These are phyloP conservation scores for Ogataea populi-albae DNA, from an alignment of 805 yeast species.

Conservation along the genomic window DNA sequence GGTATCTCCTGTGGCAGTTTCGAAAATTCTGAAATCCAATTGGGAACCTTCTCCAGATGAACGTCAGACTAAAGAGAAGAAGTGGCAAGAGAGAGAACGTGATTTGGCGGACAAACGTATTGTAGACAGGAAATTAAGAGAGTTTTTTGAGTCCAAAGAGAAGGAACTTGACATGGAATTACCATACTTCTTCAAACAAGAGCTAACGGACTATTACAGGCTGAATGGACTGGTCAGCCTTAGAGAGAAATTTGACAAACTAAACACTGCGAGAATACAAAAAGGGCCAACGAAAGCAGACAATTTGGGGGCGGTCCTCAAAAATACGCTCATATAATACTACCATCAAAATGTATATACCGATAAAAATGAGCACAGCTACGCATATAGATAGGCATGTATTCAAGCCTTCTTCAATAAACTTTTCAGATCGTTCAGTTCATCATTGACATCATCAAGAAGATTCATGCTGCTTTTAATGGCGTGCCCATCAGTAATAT, in stretches of 20 bases:
- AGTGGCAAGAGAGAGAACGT: constrained; percentile 55
- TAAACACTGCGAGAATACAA: constrained; percentile 23
- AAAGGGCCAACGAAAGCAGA: constrained; percentile 3
- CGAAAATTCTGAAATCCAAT: constrained; percentile 72
- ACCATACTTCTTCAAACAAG: constrained; percentile 29
- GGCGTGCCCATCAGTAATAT: constrained; percentile 3
- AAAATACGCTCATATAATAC: background rate
- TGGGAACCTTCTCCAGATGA: constrained; percentile 71
- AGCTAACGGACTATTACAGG: constrained; percentile 22
- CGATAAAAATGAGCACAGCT: background rate
- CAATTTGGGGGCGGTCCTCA: background rate
- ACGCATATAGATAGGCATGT: background rate
- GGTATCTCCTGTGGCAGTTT: constrained; percentile 77
- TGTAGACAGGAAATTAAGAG: constrained; percentile 24
- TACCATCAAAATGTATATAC: background rate
- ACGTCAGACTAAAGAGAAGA: constrained; percentile 38
- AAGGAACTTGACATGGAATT: constrained; percentile 27
- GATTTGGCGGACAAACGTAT: constrained; percentile 24
- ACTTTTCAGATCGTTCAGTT: constrained; percentile 19
- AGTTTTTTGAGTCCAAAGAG: constrained; percentile 31
- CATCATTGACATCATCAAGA: constrained; percentile 27
- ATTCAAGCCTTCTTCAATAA: background rate
- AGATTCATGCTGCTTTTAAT: constrained; percentile 21
- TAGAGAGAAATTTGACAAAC: constrained; percentile 20
- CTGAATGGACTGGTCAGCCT: constrained; percentile 25